Evolutionary conservation across 1,284 basidiomycete genomes (phyloP), one percentile per base, ranked within the genome.

Genomic region (Omphalotus olearius): DNA sequence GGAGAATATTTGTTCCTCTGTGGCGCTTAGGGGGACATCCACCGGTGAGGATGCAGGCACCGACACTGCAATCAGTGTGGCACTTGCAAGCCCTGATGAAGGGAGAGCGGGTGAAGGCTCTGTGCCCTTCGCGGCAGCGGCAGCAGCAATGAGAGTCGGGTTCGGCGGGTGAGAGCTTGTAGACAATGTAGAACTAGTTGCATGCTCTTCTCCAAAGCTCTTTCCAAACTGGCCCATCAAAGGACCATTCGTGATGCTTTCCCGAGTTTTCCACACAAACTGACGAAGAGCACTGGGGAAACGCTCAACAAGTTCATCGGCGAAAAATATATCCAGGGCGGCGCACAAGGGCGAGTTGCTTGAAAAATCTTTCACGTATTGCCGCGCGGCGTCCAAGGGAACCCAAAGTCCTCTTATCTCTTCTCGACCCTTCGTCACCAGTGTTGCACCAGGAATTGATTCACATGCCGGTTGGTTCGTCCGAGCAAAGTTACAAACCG

Each of bases 371-470:
- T 66, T 66, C 51, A 79, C 69, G 54, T 76, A 74, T 4, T 68
- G 62, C 52, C 78, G 82, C 10, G 82, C 83, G 9, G 74, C 70
- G 26, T 67, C 55, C 33, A 85, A 72, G n/a, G 85, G 79, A 0
- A 80, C 80, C 85, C 85, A 88, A 1, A 76, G 78, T 4, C 85
- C 85, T 38, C 70, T 68, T 10, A 86, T 72, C 38, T 68, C 62
- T 13, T 72, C 63, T 16, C 76, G 80, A 10, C 80, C 78, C 51
- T 70, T 69, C 4, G 66, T 67, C n/a, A 82, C 68, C 3, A 69
- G 62, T 5, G 69, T 70, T 5, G 75, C 73, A 51, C 72, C 71
- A 1, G 74, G 66, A 3, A 75, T 68, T 11, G 67, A 64, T 51
- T 64, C 66, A 36, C 66, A 54, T 3, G 70, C 62, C 7, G 73